Evolutionary conservation across 495 filamentous ascomycete species (phyloP).

Genomic region (Friedmanniomyces simplex): DNA sequence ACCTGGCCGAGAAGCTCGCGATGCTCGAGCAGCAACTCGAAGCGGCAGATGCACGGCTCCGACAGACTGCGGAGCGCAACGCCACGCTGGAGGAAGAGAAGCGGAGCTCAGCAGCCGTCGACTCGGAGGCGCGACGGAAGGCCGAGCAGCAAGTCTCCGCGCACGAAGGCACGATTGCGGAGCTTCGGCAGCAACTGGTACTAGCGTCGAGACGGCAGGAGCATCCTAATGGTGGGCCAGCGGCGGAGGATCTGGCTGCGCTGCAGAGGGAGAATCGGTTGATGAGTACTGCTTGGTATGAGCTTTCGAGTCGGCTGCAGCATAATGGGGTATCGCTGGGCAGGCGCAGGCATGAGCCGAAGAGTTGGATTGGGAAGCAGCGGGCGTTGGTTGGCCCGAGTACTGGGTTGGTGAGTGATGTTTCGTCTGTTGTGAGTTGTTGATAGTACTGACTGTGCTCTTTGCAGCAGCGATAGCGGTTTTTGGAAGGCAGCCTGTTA

Average conservation of each 20-base stretch:
- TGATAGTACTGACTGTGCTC: too few species aligned
- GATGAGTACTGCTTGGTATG: constrained; percentile 87
- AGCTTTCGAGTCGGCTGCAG: constrained; percentile 72
- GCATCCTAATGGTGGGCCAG: not conserved
- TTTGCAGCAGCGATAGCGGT: too few species aligned
- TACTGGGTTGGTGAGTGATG: not conserved
- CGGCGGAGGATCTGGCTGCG: constrained; percentile 12
- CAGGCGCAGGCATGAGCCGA: constrained; percentile 63
- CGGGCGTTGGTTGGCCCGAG: constrained; percentile 33
- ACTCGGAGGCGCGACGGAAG: not conserved
- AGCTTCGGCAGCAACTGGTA: constrained; percentile 14
- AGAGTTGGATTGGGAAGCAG: constrained; percentile 87
- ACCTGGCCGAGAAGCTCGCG: constrained; percentile 17
- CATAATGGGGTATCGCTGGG: constrained; percentile 75
- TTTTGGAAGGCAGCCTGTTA: too few species aligned
- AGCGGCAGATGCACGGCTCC: constrained; percentile 14
- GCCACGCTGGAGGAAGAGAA: constrained; percentile 14
- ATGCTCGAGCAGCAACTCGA: constrained; percentile 19
- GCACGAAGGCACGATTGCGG: constrained; percentile 7
- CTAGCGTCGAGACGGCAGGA: not conserved
- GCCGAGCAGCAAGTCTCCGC: not conserved
- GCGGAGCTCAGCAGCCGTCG: not conserved
- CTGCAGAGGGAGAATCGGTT: constrained; percentile 66
- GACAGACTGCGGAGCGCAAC: constrained; percentile 15
- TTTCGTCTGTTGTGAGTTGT: too few species aligned